Base-by-base conservation (phyloP, 2,329 filamentous ascomycete genomes). In the Nemania diffusa region DNA sequence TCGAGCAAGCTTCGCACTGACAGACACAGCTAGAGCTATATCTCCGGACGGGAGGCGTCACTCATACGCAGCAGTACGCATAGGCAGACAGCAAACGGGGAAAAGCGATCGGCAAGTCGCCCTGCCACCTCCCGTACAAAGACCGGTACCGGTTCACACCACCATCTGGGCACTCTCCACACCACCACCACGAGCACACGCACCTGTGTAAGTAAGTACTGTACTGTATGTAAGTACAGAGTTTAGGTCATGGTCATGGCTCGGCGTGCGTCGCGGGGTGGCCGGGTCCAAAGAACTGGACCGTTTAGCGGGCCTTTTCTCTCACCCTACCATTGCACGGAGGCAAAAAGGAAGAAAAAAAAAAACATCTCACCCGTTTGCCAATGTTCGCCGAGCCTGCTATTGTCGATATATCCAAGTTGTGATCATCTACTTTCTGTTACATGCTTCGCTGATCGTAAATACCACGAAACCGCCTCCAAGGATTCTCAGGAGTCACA, bases 281-380 rank as follows among this genome's bases (percentile, higher is more conserved):
- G 64, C 64, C 59, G 59, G 29, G 55, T 26, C 53, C 53, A 57
- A 55, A 62, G 53, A 62, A 63, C 58, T 66, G 58, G 58, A 58
- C 34, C 37, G 58, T 44, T 53, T 57, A 48, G 29, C 27, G 24
- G 26, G 44, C 22, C 37, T 24, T 26, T 48, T 50, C n/a, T 26
- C 40, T 56, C 59, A 24, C 46, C 46, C 52, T 29, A 24, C 44
- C 27, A 62, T 27, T 32, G 11, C 37, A 24, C 17, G 26, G 46
- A 27, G 59, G 64, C 22, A n/a, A n/a, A n/a, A n/a, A n/a, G n/a
- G n/a, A n/a, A n/a, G n/a, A 55, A 56, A 26, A 27, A 55, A 56
- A 26, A 40, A 34, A 55, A 46, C 5, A 8, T 6, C 40, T 56
- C 22, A 37, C 5, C 42, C 13, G 34, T 11, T 40, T 57, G 13